A percentile compares a stretch with the other conserved stretches of the same genome.
Conservation (phyloP, 2,329 filamentous ascomycete species). For the Fusarium sp. region DNA sequence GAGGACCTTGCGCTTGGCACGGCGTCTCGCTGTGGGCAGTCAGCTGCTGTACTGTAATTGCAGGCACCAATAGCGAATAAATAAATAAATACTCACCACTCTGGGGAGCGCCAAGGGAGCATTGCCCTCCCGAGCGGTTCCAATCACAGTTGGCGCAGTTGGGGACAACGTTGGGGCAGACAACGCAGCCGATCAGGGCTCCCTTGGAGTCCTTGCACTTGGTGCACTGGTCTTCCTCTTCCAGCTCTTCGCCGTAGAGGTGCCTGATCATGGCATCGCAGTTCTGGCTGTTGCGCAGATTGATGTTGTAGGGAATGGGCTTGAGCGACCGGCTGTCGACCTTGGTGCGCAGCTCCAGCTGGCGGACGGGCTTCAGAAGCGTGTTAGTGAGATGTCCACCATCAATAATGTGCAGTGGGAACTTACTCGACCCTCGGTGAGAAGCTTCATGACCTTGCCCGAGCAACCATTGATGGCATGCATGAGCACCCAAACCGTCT, state of each 20-base stretch:
- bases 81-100: not conserved
- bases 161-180: not conserved
- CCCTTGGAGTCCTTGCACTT: not conserved
- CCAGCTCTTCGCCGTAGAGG: not conserved
- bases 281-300: not conserved
- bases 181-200: not conserved
- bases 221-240: not conserved
- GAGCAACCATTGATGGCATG: not conserved
- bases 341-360: not conserved
- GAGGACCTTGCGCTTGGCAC: not conserved
- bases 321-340: not conserved
- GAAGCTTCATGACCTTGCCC: not conserved
- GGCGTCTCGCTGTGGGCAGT: not conserved
- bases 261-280: constrained; percentile 2
- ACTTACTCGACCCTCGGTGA: not conserved
- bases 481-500: not conserved
- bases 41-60: too few relatives aligned
- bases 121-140: not conserved
- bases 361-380: not conserved
- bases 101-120: not conserved
- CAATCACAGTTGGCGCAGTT: constrained; percentile 2
- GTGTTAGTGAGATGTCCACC: not conserved
- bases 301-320: not conserved
- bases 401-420: not conserved
- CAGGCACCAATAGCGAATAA: not conserved